Percentiles rank a stretch among this genome's conserved stretches.
Conservation (phyloP, 2,329 filamentous ascomycete species). For the Cladosporium oxysporum region DNA sequence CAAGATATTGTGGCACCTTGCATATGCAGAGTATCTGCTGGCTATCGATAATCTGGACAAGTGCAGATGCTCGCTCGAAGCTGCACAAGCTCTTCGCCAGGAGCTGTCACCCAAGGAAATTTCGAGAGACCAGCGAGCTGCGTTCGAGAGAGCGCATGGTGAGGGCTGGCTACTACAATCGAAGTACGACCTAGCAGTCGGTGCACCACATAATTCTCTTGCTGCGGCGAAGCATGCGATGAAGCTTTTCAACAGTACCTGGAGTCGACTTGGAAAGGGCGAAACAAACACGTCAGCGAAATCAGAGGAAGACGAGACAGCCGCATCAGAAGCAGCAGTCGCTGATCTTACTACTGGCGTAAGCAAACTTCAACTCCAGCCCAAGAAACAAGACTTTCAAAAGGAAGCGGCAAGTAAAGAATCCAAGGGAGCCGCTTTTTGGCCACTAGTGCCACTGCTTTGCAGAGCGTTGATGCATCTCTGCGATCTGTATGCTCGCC, state of each 20-base stretch:
- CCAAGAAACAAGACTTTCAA: conserved; percentile 40
- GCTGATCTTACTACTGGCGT: conserved; percentile 29
- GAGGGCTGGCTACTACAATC: conserved; percentile 35
- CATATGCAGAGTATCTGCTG: conserved; percentile 27
- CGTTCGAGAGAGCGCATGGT: conserved; percentile 29
- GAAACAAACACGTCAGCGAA: neutral
- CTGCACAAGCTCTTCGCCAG: conserved; percentile 24
- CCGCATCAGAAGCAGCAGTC: conserved; percentile 14
- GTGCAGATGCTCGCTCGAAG: conserved; percentile 24
- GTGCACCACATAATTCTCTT: conserved; percentile 28
- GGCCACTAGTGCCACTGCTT: conserved; percentile 74
- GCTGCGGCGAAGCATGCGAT: conserved; percentile 33
- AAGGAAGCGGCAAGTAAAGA: conserved; percentile 34
- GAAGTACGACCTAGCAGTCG: conserved; percentile 23
- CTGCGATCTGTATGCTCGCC: conserved; percentile 75
- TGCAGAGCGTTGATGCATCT: conserved; percentile 72
- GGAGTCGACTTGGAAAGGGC: conserved; percentile 24
- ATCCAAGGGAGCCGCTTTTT: conserved; percentile 68
- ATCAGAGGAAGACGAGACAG: neutral
- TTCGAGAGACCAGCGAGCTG: conserved; percentile 25
- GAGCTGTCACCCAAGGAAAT: conserved; percentile 24
- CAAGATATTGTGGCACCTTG: conserved; percentile 42
- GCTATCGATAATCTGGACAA: conserved; percentile 27
- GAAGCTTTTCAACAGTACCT: conserved; percentile 32
- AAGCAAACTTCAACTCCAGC: conserved; percentile 39